phyloP scores from a whole-genome alignment of 2,329 filamentous ascomycete species.

The Colletotrichum limetticola region DNA sequence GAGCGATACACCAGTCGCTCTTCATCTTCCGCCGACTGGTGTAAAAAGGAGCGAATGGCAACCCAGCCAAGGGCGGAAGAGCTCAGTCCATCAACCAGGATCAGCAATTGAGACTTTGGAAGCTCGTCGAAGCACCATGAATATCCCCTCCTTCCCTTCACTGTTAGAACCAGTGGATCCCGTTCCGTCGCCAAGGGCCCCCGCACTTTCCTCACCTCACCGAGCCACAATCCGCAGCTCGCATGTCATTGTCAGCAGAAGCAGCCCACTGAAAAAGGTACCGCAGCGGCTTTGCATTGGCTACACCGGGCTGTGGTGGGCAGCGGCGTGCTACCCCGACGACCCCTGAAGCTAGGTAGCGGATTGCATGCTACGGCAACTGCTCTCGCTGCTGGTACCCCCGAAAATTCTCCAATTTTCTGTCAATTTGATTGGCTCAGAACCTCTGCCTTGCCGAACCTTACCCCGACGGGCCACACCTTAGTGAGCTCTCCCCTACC shows the following conservation, averaged over 20 bases:
- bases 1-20: background rate
- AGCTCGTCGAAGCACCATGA: slow-evolving; percentile 33
- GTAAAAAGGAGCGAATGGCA: background rate
- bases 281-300: slow-evolving; percentile 10
- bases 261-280: slow-evolving; percentile 31
- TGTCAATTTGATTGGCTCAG: slow-evolving; percentile 9
- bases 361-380: slow-evolving; percentile 8
- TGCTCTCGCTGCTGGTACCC: slow-evolving; percentile 14
- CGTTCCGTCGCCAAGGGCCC: slow-evolving; percentile 21
- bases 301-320: background rate
- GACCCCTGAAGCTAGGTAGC: slow-evolving; percentile 13
- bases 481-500: slow-evolving; percentile 31
- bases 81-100: slow-evolving; percentile 17
- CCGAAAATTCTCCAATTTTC: slow-evolving; percentile 8
- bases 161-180: slow-evolving; percentile 25
- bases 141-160: slow-evolving; percentile 22
- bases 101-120: slow-evolving; percentile 26
- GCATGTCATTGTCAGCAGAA: background rate
- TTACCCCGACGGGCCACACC: slow-evolving; percentile 10
- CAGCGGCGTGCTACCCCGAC: slow-evolving; percentile 11
- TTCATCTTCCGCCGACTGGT: background rate
- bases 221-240: slow-evolving; percentile 18
- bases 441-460: background rate
- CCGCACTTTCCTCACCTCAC: slow-evolving; percentile 22
- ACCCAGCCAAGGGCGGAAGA: background rate